phyloP scores from a whole-genome alignment of 495 filamentous ascomycete genomes.

The Hypoxylon perforatum region DNA sequence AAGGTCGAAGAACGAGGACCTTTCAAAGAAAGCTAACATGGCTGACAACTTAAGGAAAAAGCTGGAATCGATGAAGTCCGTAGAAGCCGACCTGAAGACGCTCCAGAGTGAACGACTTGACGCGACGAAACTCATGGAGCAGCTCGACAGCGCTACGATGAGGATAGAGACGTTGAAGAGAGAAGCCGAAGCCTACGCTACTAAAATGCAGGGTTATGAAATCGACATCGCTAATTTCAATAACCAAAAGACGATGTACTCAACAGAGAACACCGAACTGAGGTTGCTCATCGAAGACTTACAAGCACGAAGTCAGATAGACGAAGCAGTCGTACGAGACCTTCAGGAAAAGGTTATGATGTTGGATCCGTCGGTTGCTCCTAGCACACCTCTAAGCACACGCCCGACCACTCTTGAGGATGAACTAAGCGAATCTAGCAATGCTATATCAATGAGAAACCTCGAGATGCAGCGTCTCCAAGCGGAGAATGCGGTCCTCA shows the following conservation, averaged over 20 bases:
- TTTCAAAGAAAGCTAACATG: slow-evolving; percentile 82
- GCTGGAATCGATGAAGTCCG: slow-evolving; percentile 66
- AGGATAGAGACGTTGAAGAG: slow-evolving; percentile 41
- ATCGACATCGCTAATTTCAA: slow-evolving; percentile 45
- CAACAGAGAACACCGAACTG: slow-evolving; percentile 41
- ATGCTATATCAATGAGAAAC: slow-evolving; percentile 42
- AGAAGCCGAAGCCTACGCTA: slow-evolving; percentile 45
- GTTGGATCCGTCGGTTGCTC: slow-evolving; percentile 42
- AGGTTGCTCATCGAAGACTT: slow-evolving; percentile 38
- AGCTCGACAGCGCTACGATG: slow-evolving; percentile 50
- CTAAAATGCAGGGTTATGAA: slow-evolving; percentile 48
- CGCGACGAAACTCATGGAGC: slow-evolving; percentile 59
- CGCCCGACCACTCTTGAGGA: slow-evolving; percentile 42
- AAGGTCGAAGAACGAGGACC: slow-evolving; percentile 76
- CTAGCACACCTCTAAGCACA: slow-evolving; percentile 33
- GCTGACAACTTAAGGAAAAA: slow-evolving; percentile 81
- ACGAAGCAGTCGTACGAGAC: slow-evolving; percentile 43
- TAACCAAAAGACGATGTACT: slow-evolving; percentile 42
- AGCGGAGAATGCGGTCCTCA: slow-evolving; percentile 64
- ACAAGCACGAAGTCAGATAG: slow-evolving; percentile 42
- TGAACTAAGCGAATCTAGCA: slow-evolving; percentile 48
- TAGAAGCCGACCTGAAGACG: slow-evolving; percentile 50
- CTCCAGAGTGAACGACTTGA: slow-evolving; percentile 58
- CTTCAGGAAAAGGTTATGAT: slow-evolving; percentile 49
- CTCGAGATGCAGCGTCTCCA: slow-evolving; percentile 62